Conservation (phyloP, 768 basidiomycete genomes). For the Russula emetica region DNA sequence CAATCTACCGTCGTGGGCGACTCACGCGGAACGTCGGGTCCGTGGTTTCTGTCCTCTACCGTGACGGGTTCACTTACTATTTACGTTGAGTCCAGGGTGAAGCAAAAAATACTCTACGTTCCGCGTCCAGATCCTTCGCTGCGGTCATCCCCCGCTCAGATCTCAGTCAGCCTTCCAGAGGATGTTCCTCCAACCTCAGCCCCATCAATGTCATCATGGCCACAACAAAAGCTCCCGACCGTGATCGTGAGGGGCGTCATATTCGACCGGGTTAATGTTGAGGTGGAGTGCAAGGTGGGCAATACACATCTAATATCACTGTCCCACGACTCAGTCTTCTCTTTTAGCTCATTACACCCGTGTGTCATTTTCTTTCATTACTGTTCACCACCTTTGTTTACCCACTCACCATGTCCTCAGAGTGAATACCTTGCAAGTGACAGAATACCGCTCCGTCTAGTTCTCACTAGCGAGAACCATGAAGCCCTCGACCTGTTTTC, state of each 20-base stretch:
- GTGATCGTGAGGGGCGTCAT: slow-evolving; percentile 17
- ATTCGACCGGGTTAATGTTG: background rate
- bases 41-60: slow-evolving; percentile 3
- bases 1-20: slow-evolving; percentile 12
- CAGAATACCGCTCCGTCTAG: slow-evolving; percentile 16
- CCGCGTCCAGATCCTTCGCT: background rate
- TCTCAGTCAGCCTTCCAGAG: background rate
- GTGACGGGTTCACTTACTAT: background rate
- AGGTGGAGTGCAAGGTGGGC: slow-evolving; percentile 23
- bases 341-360: slow-evolving; percentile 11
- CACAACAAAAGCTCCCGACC: slow-evolving; percentile 1
- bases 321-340: background rate
- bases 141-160: background rate
- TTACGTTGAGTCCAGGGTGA: background rate
- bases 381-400: background rate
- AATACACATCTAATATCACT: background rate
- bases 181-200: background rate
- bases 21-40: slow-evolving; percentile 13
- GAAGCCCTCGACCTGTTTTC: slow-evolving; percentile 16
- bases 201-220: slow-evolving; percentile 1
- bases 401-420: background rate
- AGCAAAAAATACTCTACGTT: background rate
- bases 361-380: background rate
- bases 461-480: slow-evolving; percentile 8
- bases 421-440: slow-evolving; percentile 3